Conservation (phyloP, 2,329 filamentous ascomycete species). For the Grosmannia serpens region DNA sequence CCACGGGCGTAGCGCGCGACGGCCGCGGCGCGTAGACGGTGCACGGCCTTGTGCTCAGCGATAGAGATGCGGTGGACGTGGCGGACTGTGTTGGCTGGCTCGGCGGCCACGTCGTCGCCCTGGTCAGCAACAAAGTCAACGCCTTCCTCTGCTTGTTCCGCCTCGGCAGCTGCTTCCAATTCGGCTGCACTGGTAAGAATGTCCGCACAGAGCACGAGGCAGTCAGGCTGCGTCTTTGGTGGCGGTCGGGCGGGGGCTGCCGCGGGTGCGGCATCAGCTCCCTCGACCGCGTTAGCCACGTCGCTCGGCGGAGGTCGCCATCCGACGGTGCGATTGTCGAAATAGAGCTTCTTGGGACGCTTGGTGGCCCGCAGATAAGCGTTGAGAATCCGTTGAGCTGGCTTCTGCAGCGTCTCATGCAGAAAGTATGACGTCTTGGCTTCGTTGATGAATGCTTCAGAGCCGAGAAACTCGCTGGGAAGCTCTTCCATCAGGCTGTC, state of each 20-base stretch:
- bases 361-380: conserved; percentile 1
- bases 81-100: neutral
- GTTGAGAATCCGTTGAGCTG: conserved; percentile 4
- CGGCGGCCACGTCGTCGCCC: neutral
- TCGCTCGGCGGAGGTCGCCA: conserved; percentile 1
- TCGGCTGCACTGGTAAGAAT: neutral
- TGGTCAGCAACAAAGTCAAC: neutral
- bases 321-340: conserved; percentile 2
- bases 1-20: neutral
- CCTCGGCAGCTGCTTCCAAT: neutral
- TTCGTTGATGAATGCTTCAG: conserved; percentile 4
- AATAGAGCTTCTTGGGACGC: neutral
- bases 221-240: conserved; percentile 6
- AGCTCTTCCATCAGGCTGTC: neutral
- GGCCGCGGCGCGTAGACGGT: conserved; percentile 2
- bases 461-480: neutral
- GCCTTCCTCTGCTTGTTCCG: neutral
- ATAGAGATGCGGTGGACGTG: conserved; percentile 1
- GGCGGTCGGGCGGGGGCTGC: neutral
- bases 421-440: conserved; percentile 2
- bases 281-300: neutral
- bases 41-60: conserved; percentile 7
- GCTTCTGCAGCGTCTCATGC: conserved; percentile 3
- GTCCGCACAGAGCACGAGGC: conserved; percentile 6
- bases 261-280: neutral